These are phyloP conservation scores for Schoenoplectus triqueter DNA, from an alignment of 202 grass and related monocot species.

Conservation along the genomic window DNA sequence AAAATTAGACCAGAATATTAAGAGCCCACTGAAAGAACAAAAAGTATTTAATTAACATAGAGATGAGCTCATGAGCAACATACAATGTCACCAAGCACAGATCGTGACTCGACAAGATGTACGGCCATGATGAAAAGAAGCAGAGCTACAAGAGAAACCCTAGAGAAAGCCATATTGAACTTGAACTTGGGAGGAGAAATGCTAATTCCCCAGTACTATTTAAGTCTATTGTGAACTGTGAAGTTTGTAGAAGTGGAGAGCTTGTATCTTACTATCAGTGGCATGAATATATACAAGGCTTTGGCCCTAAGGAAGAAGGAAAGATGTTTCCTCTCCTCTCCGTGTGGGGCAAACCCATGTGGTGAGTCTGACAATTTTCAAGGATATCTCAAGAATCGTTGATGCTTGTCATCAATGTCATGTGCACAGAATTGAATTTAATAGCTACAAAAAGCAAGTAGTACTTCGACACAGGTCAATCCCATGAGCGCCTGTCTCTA, in stretches of 20 bases:
- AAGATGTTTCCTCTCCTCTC: constrained; percentile 6
- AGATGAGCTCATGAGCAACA: not conserved
- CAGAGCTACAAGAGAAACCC: constrained; percentile 20
- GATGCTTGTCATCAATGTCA: constrained; percentile 18
- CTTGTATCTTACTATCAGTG: not conserved
- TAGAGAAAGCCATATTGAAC: constrained; percentile 39
- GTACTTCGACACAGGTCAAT: constrained; percentile 34
- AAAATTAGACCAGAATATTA: too few relatives aligned
- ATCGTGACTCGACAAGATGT: constrained; percentile 26
- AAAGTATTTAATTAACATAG: not conserved
- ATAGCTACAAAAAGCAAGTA: not conserved
- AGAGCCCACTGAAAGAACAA: too few relatives aligned
- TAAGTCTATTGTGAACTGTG: constrained; percentile 7
- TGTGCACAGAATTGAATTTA: constrained; percentile 28
- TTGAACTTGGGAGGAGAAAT: not conserved
- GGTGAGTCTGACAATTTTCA: not conserved
- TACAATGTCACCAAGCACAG: constrained; percentile 23
- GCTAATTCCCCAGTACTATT: not conserved
- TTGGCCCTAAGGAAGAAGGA: not conserved
- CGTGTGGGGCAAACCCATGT: constrained; percentile 35
- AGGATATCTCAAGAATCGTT: not conserved
- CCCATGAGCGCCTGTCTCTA: constrained; percentile 31
- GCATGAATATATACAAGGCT: not conserved
- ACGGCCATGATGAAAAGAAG: constrained; percentile 38
- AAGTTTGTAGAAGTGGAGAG: constrained; percentile 3